These are phyloP conservation scores for Chaetoscypha palmicola DNA, from an alignment of 2,329 filamentous ascomycete species.

Conservation along the genomic window DNA sequence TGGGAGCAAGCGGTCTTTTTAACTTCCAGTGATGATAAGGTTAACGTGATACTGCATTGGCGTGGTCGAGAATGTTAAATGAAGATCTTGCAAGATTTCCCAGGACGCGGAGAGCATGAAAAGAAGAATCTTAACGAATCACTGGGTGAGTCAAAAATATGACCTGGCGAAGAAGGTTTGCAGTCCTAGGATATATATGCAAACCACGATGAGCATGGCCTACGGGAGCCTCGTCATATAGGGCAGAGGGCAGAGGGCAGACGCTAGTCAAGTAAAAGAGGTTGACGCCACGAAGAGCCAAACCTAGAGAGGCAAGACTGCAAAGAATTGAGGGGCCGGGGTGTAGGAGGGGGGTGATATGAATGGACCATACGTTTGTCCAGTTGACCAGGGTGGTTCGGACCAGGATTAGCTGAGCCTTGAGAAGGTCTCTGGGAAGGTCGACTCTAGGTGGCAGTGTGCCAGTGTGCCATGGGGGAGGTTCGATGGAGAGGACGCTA, in stretches of 20 bases:
- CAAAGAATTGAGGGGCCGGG: not conserved
- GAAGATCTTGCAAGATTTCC: too few species aligned
- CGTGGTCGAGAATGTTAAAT: not conserved
- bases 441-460: too few species aligned
- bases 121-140: constrained; percentile 7
- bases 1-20: not conserved
- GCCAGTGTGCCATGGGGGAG: too few species aligned
- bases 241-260: constrained; percentile 11
- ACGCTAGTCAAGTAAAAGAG: not conserved
- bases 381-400: not conserved
- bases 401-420: not conserved
- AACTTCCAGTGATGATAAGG: not conserved
- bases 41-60: constrained; percentile 1
- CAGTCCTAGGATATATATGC: not conserved
- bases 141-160: too few species aligned
- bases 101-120: not conserved
- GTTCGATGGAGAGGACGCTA: not conserved
- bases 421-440: too few species aligned
- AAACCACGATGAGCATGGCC: not conserved
- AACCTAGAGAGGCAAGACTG: constrained; percentile 9
- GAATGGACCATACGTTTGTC: not conserved
- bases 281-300: not conserved
- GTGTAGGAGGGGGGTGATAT: not conserved
- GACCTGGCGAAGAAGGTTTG: not conserved
- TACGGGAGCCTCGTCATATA: constrained; percentile 8